Evolutionary conservation across 352 stramenopile genomes (phyloP), one percentile per base, ranked within the genome.

Genomic region (Thalassiosira livingstoniorum): DNA sequence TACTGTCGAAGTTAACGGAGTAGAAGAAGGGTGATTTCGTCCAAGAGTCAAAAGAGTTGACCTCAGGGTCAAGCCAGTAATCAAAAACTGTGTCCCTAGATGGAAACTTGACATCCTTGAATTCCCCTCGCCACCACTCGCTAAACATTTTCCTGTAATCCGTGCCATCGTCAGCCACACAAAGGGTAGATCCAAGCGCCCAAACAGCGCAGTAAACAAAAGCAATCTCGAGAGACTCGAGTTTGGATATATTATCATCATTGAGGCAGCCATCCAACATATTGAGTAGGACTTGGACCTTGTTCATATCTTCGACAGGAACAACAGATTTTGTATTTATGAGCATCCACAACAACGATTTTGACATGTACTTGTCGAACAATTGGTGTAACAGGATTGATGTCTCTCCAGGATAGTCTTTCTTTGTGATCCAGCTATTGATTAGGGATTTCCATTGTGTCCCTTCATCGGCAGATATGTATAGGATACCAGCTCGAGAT

Each of bases 141-240:
- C 64, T 91, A 78, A 96, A 96, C 62, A 92, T 87, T 71, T 91
- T 87, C 43, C 96, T 94, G 73, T 97, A 89, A 85, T 96, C 90
- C 32, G 78, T 80, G 15, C 64, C 76, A 82, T 96, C 95, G 76
- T 99, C 97, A 2, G 77, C 71, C 11, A 98, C 95, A 7, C 97
- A 96, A 25, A 99, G 91, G 7, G 97, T 95, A 1, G 97, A 97
- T 2, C 96, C 97, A 77, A 99, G 98, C 0, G 97, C 96, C 97
- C 97, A 99, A 32, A 97, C 97, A 0, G 95, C 88, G 53, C 95
- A 98, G 76, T 98, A 98, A 25, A 98, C 96, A 84, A 99, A 99
- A 47, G 98, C 92, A 10, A 92, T 95, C 74, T 99, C 97, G 34
- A 99, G 95, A 67, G 96, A 97, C 90, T 98, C 97, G 69, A 97